Evolutionary conservation across 1,284 basidiomycete species (phyloP).

Genomic region (Pulveroboletus sp.): DNA sequence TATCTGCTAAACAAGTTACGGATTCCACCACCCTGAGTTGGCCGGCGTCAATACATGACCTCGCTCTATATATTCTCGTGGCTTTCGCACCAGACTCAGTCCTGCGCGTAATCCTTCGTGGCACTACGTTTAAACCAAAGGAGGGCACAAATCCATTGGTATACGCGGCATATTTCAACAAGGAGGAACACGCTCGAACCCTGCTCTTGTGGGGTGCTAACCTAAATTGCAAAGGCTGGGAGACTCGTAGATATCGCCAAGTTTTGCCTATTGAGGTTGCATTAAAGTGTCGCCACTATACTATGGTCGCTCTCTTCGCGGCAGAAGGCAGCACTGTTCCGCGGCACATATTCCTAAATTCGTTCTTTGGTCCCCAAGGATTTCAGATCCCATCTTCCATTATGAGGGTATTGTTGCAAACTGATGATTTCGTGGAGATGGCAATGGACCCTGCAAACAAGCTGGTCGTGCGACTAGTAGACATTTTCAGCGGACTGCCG

Average conservation of each 20-base stretch:
- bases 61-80: background rate
- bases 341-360: background rate
- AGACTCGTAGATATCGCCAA: too few species aligned
- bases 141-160: background rate
- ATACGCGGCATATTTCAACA: background rate
- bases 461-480: background rate
- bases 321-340: background rate
- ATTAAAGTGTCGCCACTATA: background rate
- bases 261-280: conserved; percentile 1
- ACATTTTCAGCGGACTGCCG: too few species aligned
- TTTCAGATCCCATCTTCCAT: background rate
- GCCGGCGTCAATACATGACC: background rate
- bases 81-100: background rate
- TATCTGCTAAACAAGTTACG: background rate
- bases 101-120: background rate
- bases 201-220: background rate
- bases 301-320: background rate
- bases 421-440: background rate
- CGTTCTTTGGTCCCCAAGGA: too few species aligned
- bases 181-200: background rate
- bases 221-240: background rate
- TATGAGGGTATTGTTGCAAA: background rate
- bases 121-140: background rate
- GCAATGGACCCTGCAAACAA: background rate
- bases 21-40: background rate